A percentile compares a stretch with the other conserved stretches of the same genome.
Conservation (phyloP, 2,329 filamentous ascomycete species). For the Reticulascus tulasneorum region DNA sequence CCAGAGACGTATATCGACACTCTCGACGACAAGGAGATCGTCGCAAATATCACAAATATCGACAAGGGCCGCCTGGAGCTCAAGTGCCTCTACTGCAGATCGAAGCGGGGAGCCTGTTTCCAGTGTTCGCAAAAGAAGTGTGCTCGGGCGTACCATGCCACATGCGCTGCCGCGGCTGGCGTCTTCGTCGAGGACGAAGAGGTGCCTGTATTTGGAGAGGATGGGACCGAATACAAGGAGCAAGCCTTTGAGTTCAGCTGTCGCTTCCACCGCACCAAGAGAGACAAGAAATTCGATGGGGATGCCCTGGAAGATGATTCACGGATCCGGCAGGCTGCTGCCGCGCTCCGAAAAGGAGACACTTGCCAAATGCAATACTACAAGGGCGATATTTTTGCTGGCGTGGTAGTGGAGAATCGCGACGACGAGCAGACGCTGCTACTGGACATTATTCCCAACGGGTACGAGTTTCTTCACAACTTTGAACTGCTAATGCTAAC, state of each 20-base stretch:
- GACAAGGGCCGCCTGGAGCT: constrained; percentile 84
- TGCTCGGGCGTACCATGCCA: constrained; percentile 88
- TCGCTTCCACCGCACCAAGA: constrained; percentile 86
- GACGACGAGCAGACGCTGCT: constrained; percentile 70
- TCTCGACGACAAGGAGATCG: constrained; percentile 65
- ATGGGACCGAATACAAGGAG: constrained; percentile 88
- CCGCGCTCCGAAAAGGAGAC: constrained; percentile 65
- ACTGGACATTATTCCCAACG: constrained; percentile 78
- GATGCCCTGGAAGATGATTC: constrained; percentile 67
- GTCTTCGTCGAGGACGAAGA: constrained; percentile 87
- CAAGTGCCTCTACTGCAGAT: constrained; percentile 92
- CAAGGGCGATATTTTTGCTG: constrained; percentile 85
- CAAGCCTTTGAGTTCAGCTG: constrained; percentile 91
- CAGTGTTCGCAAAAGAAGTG: constrained; percentile 96
- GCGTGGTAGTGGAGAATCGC: constrained; percentile 80
- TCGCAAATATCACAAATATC: constrained; percentile 77
- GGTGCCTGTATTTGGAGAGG: constrained; percentile 81
- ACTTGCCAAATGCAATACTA: constrained; percentile 84
- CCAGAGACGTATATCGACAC: constrained; percentile 85
- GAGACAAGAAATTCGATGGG: constrained; percentile 69
- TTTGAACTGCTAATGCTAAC: constrained; percentile 33
- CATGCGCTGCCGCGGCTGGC: constrained; percentile 86
- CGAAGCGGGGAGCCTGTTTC: constrained; percentile 92
- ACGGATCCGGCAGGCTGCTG: constrained; percentile 65
- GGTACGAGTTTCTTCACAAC: constrained; percentile 49